Conservation (phyloP, 2,329 filamentous ascomycete genomes). For the Proliferodiscus dingleyae region DNA sequence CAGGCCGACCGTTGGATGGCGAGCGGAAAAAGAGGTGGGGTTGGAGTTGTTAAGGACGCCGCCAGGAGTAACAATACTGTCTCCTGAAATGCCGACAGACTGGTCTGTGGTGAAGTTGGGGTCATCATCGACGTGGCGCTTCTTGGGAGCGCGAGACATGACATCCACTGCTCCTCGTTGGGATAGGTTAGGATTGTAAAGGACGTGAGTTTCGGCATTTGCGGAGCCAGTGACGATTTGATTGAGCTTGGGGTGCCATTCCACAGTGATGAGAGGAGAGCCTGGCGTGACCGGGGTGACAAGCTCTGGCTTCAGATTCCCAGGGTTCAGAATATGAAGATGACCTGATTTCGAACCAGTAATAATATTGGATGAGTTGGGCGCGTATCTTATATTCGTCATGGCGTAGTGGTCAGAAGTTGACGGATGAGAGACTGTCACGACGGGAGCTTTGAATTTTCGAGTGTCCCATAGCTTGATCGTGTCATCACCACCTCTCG, state of each 20-base stretch:
- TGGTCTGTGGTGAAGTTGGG: slow-evolving; percentile 81
- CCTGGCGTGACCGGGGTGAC: slow-evolving; percentile 86
- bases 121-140: slow-evolving; percentile 92
- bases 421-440: slow-evolving; percentile 71
- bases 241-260: slow-evolving; percentile 93
- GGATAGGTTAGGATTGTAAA: slow-evolving; percentile 86
- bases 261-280: slow-evolving; percentile 73
- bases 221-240: slow-evolving; percentile 93
- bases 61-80: slow-evolving; percentile 70
- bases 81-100: slow-evolving; percentile 73
- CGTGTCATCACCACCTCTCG: slow-evolving; percentile 81
- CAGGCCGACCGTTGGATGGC: slow-evolving; percentile 66
- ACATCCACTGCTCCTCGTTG: slow-evolving; percentile 77
- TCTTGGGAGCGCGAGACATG: slow-evolving; percentile 90
- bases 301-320: slow-evolving; percentile 78
- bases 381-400: slow-evolving; percentile 84
- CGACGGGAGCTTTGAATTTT: slow-evolving; percentile 88
- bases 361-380: slow-evolving; percentile 76
- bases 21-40: slow-evolving; percentile 45
- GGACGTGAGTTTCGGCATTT: slow-evolving; percentile 81
- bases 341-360: slow-evolving; percentile 83
- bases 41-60: slow-evolving; percentile 49
- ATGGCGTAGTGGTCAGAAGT: slow-evolving; percentile 80
- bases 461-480: slow-evolving; percentile 97
- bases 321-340: slow-evolving; percentile 89